phyloP scores from a whole-genome alignment of 2,329 filamentous ascomycete species.

The Colletotrichum tropicicola region DNA sequence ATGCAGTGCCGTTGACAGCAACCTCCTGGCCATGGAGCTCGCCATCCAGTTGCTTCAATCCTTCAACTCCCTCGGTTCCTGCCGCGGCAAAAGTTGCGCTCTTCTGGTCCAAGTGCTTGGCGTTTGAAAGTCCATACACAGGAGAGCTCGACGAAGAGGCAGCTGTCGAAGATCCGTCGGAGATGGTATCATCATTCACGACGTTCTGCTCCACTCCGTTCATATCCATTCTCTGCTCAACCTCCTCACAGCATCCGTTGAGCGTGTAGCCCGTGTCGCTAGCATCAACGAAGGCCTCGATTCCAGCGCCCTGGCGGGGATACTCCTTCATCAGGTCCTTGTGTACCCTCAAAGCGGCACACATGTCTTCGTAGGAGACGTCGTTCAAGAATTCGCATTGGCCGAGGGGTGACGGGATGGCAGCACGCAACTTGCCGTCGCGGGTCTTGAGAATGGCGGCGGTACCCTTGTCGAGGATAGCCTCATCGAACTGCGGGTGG shows the following conservation, averaged over 20 bases:
- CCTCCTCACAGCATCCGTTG: constrained; percentile 35
- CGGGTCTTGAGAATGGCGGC: constrained; percentile 76
- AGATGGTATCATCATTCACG: neutral
- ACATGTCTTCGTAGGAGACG: constrained; percentile 69
- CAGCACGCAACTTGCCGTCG: constrained; percentile 73
- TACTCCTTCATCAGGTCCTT: constrained; percentile 71
- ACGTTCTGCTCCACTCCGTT: neutral
- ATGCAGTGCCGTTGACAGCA: neutral
- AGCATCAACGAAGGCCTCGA: constrained; percentile 75
- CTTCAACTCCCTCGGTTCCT: neutral
- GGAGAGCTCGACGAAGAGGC: constrained; percentile 6
- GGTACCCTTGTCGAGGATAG: constrained; percentile 71
- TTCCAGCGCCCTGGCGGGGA: constrained; percentile 69
- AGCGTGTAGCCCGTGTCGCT: constrained; percentile 70
- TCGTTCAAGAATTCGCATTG: constrained; percentile 76
- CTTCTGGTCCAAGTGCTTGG: constrained; percentile 1
- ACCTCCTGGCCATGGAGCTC: constrained; percentile 4
- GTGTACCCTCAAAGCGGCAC: constrained; percentile 66
- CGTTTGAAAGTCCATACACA: constrained; percentile 16
- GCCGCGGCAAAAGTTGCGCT: neutral
- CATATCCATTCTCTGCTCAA: neutral
- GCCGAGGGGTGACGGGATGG: constrained; percentile 74
- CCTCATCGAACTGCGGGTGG: constrained; percentile 72
- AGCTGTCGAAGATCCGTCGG: neutral
- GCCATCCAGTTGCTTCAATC: neutral